Conservation (phyloP, 2,329 filamentous ascomycete genomes). For the Aspergillus amoenus region DNA sequence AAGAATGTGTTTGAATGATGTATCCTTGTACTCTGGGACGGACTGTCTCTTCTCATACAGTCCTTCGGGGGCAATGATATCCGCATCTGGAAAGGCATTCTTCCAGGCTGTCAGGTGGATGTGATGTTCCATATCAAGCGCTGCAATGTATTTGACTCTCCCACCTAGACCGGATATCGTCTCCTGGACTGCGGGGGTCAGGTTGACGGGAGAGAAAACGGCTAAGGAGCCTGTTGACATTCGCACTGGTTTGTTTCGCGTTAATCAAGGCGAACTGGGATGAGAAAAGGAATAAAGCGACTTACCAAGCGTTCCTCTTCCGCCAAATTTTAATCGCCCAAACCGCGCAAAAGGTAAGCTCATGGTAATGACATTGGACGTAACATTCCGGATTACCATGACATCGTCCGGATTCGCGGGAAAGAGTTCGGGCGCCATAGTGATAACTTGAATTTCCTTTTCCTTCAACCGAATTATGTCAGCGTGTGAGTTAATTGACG, state of each 20-base stretch:
- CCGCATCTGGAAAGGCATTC: conserved; percentile 71
- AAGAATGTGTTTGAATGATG: conserved; percentile 68
- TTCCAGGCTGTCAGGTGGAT: conserved; percentile 89
- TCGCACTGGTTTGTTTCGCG: conserved; percentile 53
- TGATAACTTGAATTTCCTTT: not conserved
- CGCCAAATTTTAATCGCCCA: conserved; percentile 77
- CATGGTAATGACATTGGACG: conserved; percentile 64
- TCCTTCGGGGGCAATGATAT: conserved; percentile 78
- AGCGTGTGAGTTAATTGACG: no score
- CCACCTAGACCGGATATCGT: conserved; percentile 63
- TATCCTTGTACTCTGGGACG: conserved; percentile 55
- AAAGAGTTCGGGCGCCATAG: conserved; percentile 52
- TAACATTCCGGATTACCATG: conserved; percentile 87
- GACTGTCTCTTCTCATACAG: conserved; percentile 77
- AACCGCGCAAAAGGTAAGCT: conserved; percentile 78
- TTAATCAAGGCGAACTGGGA: not conserved
- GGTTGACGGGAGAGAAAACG: conserved; percentile 86
- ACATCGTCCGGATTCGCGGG: conserved; percentile 72
- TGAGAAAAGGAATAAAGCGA: not conserved
- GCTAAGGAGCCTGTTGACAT: conserved; percentile 75
- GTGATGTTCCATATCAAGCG: conserved; percentile 90
- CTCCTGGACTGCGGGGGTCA: conserved; percentile 72
- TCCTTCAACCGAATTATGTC: not conserved
- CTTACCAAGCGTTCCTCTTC: conserved; percentile 79
- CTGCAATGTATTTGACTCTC: conserved; percentile 78